phyloP scores from a whole-genome alignment of 805 yeast species.

The Henningerozyma blattae region DNA sequence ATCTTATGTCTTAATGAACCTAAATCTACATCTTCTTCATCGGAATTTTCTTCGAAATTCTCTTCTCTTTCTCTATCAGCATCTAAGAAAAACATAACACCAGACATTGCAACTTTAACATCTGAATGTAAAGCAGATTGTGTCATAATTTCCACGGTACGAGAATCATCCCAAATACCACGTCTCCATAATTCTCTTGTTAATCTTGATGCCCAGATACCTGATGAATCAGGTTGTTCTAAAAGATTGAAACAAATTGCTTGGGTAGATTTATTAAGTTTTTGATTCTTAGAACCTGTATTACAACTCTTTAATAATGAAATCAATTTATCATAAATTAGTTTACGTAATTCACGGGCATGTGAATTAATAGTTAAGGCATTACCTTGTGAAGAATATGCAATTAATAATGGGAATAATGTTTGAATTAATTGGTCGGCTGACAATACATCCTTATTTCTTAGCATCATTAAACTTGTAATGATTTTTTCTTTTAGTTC shows the following conservation, averaged over 20 bases:
- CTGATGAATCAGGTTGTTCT: constrained; percentile 70
- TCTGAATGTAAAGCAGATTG: constrained; percentile 88
- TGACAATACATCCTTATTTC: constrained; percentile 69
- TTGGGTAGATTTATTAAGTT: constrained; percentile 80
- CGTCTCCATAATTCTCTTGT: constrained; percentile 96
- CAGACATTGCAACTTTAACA: constrained; percentile 75
- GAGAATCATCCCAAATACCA: constrained; percentile 95
- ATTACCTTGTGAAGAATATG: constrained; percentile 43
- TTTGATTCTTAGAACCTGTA: constrained; percentile 81
- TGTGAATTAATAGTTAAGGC: constrained; percentile 40
- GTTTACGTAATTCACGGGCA: constrained; percentile 72
- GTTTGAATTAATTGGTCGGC: constrained; percentile 79
- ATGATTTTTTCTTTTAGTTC: constrained; percentile 85
- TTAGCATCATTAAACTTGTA: constrained; percentile 77
- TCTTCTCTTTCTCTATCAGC: constrained; percentile 78
- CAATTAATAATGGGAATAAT: constrained; percentile 68
- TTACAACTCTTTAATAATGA: constrained; percentile 73
- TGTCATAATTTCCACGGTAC: constrained; percentile 96
- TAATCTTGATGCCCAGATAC: constrained; percentile 91
- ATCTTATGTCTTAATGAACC: constrained; percentile 65
- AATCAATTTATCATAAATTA: constrained; percentile 69
- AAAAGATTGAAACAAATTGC: constrained; percentile 80
- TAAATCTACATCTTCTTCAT: constrained; percentile 59
- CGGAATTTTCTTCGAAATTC: constrained; percentile 57
- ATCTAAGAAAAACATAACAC: constrained; percentile 83